Base-by-base conservation (phyloP, 164 flowering plant species). In the Tinospora cordifolia region DNA sequence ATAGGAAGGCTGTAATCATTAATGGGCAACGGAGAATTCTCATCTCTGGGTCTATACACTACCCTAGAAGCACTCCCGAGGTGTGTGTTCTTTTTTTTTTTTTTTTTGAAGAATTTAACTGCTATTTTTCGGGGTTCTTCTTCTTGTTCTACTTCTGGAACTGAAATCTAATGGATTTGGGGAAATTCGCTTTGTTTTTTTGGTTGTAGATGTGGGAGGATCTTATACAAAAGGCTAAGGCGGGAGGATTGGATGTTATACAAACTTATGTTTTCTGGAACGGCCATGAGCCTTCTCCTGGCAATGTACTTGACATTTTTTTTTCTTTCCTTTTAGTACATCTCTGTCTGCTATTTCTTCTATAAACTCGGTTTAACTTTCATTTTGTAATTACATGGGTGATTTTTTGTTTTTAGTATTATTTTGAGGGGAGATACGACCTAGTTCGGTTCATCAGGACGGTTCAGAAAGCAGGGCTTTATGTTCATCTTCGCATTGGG, bases 21-120 rank as follows among this genome's bases (percentile, higher is more conserved):
- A 82, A 89, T 84, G 97, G 94, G 63, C 80, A 82, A 47, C 77
- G 92, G 76, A 86, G 88, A 79, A 83, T 91, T 71, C 90, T 91
- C 76, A 79, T 91, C 71, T 89, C 94, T 54, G 97, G 97, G 54
- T 87, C 97, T 76, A 91, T 91, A 77, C 97, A 90, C 76, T 90
- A 90, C 41, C 91, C 97, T 30, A 83, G 97, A 83, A 90, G 97
- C 87, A 91, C 92, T 25, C 97, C 97, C 70, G 91, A 91, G 8
- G 97, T 91, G 79, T 81, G n/a, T n/a, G n/a, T n/a, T n/a, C n/a
- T n/a, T n/a, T n/a, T n/a, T n/a, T n/a, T n/a, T n/a, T 87, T 81
- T 21, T 27, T 40, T 49, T 60, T 60, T 30, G 36, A 30, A 30
- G 36, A 30, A 30, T 30, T 30, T 30, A 30, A 30, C 25, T 14